Conservation (phyloP, 768 basidiomycete species). For the Tulasnella calospora region DNA sequence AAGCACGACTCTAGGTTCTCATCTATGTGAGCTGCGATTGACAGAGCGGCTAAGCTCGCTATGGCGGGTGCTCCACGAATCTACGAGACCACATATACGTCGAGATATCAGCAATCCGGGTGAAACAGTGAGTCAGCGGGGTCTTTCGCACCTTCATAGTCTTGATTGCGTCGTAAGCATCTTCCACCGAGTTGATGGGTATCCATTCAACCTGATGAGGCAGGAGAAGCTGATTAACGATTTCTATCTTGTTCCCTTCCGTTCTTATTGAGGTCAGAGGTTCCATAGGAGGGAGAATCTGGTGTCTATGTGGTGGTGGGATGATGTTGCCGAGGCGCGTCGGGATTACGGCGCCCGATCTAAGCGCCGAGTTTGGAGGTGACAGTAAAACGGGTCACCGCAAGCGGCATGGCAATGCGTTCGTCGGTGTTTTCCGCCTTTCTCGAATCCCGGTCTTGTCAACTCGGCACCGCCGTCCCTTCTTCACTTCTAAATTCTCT, state of each 20-base stretch:
- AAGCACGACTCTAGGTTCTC: slow-evolving; percentile 40
- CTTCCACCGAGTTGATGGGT: slow-evolving; percentile 62
- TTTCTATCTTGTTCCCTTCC: slow-evolving; percentile 59
- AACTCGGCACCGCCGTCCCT: background rate
- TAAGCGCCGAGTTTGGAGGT: background rate
- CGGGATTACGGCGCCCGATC: background rate
- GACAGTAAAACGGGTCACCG: background rate
- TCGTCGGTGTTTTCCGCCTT: background rate
- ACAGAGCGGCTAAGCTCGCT: slow-evolving; percentile 81
- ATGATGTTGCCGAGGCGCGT: background rate
- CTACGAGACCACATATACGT: slow-evolving; percentile 35
- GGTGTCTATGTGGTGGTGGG: background rate
- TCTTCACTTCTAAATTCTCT: background rate
- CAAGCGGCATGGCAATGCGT: background rate
- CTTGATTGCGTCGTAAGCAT: slow-evolving; percentile 92
- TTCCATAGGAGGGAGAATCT: background rate
- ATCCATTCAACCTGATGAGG: slow-evolving; percentile 68
- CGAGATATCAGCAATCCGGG: background rate
- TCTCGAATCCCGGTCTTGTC: too few relatives aligned
- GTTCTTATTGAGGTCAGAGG: slow-evolving; percentile 43
- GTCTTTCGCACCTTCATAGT: slow-evolving; percentile 70
- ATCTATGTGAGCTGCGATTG: slow-evolving; percentile 61
- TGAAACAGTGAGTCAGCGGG: background rate
- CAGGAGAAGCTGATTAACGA: slow-evolving; percentile 83
- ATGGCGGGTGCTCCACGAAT: slow-evolving; percentile 94